A percentile compares a stretch with the other conserved stretches of the same genome.
phyloP scores from a whole-genome alignment of 1,139 yeast genomes.

The Cylindricascospora bacillispora region DNA sequence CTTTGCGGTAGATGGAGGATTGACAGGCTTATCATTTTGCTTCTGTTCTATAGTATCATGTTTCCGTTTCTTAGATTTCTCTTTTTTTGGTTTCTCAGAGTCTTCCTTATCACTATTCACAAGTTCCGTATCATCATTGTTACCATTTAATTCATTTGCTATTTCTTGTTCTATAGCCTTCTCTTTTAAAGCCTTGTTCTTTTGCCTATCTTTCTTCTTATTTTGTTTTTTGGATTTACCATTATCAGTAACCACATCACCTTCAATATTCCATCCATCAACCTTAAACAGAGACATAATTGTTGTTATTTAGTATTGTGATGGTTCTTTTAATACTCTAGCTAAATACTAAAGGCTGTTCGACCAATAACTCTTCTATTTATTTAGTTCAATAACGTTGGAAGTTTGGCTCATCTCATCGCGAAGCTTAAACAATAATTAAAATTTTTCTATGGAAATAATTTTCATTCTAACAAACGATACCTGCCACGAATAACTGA shows the following conservation, averaged over 20 bases:
- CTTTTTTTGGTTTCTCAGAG: conserved; percentile 2
- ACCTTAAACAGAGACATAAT: conserved; percentile 64
- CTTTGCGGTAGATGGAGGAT: conserved; percentile 4
- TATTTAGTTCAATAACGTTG: too few relatives aligned
- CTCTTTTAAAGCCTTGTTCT: conserved; percentile 16
- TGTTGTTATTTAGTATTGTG: background rate
- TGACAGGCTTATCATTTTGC: conserved; percentile 2
- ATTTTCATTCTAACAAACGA: too few relatives aligned
- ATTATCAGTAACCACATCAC: conserved; percentile 38
- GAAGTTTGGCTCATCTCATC: too few relatives aligned
- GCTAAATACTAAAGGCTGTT: too few relatives aligned
- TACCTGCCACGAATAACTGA: too few relatives aligned
- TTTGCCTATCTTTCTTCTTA: conserved; percentile 27
- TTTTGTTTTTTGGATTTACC: conserved; percentile 27
- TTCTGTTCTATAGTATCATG: conserved; percentile 2
- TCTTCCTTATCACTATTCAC: conserved; percentile 2
- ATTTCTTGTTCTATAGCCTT: conserved; percentile 11
- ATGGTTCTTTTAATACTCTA: background rate
- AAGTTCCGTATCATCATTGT: too few relatives aligned
- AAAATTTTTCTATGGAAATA: too few relatives aligned
- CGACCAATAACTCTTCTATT: too few relatives aligned
- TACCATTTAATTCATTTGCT: conserved; percentile 9
- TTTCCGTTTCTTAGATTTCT: conserved; percentile 3
- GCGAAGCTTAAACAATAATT: too few relatives aligned
- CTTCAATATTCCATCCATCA: conserved; percentile 68